Conservation (phyloP, 1,284 basidiomycete species). For the Salmacisia buchloeana region DNA sequence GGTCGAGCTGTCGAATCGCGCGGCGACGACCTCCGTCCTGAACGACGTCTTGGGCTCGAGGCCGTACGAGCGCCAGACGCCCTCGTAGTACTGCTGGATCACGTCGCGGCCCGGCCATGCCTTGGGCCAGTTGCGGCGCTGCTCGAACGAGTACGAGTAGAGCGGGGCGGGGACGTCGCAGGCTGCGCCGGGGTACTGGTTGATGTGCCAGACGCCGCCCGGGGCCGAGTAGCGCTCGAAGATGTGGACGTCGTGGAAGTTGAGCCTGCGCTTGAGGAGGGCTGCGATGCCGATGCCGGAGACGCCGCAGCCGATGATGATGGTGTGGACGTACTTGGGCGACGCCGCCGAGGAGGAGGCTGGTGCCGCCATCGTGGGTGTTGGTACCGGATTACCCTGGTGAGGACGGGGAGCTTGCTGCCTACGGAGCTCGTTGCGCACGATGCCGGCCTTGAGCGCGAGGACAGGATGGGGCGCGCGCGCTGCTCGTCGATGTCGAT, state of each 20-base stretch:
- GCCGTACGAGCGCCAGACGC: conserved; percentile 34
- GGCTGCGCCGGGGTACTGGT: conserved; percentile 37
- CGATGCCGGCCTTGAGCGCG: no score
- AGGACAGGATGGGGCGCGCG: no score
- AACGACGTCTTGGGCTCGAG: conserved; percentile 33
- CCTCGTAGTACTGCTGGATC: conserved; percentile 34
- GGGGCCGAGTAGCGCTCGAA: conserved; percentile 15
- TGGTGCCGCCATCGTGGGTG: conserved; percentile 1
- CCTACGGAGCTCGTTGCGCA: no score
- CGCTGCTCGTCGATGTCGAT: no score
- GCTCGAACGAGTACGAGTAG: conserved; percentile 31
- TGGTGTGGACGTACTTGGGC: conserved; percentile 22
- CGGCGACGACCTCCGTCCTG: conserved; percentile 31
- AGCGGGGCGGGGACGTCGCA: conserved; percentile 36
- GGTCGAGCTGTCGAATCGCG: conserved; percentile 36
- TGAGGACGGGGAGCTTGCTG: no score
- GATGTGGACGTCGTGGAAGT: conserved; percentile 20
- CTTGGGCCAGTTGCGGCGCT: conserved; percentile 8
- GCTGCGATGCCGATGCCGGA: conserved; percentile 22
- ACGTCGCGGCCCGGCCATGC: conserved; percentile 18
- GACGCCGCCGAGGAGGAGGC: not conserved
- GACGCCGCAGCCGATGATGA: conserved; percentile 27
- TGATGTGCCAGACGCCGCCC: conserved; percentile 25
- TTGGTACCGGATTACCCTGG: not conserved
- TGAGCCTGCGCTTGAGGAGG: conserved; percentile 19